Percentiles rank a stretch among this genome's conserved stretches.
Conservation (phyloP, 306 rosid species). For the Herpetospermum pedunculosum region DNA sequence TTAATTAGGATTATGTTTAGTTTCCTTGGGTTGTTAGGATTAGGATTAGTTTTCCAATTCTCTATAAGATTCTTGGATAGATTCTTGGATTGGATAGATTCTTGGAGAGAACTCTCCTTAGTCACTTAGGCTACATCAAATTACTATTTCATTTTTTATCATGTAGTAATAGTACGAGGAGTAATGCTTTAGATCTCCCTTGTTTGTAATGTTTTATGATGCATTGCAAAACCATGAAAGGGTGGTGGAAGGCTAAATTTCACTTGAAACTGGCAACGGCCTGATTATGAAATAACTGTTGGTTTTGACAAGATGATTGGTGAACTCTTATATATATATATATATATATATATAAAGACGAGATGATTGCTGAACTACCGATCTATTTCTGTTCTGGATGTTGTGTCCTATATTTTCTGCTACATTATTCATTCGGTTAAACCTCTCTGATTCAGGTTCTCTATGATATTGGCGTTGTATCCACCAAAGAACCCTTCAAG, state of each 20-base stretch:
- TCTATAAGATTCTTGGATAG: too few relatives aligned
- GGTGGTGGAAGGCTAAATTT: neutral
- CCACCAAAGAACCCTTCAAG: slow-evolving; percentile 92
- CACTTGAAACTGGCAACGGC: neutral
- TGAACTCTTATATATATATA: too few relatives aligned
- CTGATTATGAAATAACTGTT: neutral
- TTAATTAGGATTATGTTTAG: too few relatives aligned
- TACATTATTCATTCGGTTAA: slow-evolving; percentile 6
- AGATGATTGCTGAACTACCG: neutral
- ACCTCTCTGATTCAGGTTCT: slow-evolving; percentile 67
- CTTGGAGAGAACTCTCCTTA: too few relatives aligned
- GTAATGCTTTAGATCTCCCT: neutral
- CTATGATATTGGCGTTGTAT: slow-evolving; percentile 78
- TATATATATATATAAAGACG: too few relatives aligned
- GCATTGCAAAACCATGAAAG: neutral
- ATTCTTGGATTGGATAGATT: too few relatives aligned
- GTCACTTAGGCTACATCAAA: too few relatives aligned
- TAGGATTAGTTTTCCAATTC: too few relatives aligned
- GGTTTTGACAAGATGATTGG: neutral
- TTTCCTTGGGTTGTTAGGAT: too few relatives aligned
- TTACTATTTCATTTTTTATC: too few relatives aligned
- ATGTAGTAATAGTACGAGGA: neutral
- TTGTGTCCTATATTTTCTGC: neutral
- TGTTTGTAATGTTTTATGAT: neutral
- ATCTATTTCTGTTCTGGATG: neutral